Evolutionary conservation across 208 protist species (phyloP), one percentile per base, ranked within the genome.

Genomic region (Leishmania martiniquensis): DNA sequence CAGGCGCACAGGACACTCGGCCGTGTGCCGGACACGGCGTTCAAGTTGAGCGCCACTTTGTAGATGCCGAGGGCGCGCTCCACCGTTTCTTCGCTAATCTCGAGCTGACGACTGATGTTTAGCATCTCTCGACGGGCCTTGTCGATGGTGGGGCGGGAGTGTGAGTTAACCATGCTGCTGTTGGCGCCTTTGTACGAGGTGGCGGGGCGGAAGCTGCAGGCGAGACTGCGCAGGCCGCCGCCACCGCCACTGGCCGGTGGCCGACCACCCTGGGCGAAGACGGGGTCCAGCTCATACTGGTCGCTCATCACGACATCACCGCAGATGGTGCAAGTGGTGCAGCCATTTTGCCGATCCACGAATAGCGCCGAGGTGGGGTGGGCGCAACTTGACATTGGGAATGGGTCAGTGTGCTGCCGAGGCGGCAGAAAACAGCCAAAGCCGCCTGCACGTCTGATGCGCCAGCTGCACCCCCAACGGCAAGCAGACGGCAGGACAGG

Each of bases 1-100:
- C 91, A 97, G 7, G 96, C 94, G 76, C 88, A 94, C 39, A 98
- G 75, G 34, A 98, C 81, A 44, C 78, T 83, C 34, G 83, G 75
- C 22, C 91, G 85, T 29, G 91, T 89, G 51, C 95, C 95, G n/a
- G 89, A 87, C 39, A 98, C 80, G 2, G 86, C 91, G 73, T 95
- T 95, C 45, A 92, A 59, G 63, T 59, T 66, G 39, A 93, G 85
- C 7, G 93, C 95, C 17, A 95, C 32, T 80, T 95, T 95, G 81
- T 95, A 98, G 32, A 98, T 87, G 42, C 82, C 92, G 12, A 95
- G 77, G 12, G 95, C 95, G 15, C 83, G 75, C 83, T 98, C 93
- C 9, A 95, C 87, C 59, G 91, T 93, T 62, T 94, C 87, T 34
- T 89, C 87, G 77, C 87, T 88, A 60, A 98, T 93, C 71, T 96